Evolutionary conservation across 2,329 filamentous ascomycete species (phyloP).

Genomic region (Zasmidium citrigriseum): DNA sequence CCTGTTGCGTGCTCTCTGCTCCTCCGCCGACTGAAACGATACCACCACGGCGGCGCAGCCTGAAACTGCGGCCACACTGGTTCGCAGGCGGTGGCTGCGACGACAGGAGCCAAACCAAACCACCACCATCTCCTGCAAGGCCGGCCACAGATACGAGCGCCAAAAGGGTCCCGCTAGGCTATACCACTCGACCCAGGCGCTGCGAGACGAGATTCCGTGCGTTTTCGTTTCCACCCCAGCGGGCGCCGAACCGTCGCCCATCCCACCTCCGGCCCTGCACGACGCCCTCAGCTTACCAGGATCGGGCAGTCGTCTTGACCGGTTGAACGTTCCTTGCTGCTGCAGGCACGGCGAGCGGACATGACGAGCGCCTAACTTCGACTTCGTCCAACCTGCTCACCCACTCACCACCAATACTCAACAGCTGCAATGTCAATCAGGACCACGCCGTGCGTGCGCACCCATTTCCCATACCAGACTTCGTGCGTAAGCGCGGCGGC

Average conservation of each 20-base stretch:
- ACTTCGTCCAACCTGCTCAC: neutral
- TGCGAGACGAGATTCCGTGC: neutral
- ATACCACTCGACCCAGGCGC: neutral
- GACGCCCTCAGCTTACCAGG: neutral
- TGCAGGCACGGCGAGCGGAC: neutral
- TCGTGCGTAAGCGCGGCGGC: neutral
- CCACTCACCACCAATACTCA: neutral
- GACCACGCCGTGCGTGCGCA: neutral
- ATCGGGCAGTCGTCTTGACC: neutral
- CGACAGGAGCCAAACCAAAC: neutral
- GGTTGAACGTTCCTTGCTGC: neutral
- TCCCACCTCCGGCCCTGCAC: neutral
- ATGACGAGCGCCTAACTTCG: neutral
- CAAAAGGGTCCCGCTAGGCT: no score
- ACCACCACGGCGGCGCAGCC: neutral
- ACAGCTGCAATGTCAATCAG: neutral
- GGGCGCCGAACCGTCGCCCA: neutral
- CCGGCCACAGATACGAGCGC: no score
- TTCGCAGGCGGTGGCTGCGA: neutral
- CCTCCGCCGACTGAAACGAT: neutral
- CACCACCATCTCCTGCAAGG: neutral
- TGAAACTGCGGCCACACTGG: neutral
- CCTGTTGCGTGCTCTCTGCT: neutral
- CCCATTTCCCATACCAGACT: neutral
- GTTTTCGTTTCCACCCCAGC: neutral